Percentiles rank a stretch among this genome's conserved stretches.
These are phyloP conservation scores for Globisporangium nunn DNA, from an alignment of 352 stramenopile genomes.

Conservation along the genomic window DNA sequence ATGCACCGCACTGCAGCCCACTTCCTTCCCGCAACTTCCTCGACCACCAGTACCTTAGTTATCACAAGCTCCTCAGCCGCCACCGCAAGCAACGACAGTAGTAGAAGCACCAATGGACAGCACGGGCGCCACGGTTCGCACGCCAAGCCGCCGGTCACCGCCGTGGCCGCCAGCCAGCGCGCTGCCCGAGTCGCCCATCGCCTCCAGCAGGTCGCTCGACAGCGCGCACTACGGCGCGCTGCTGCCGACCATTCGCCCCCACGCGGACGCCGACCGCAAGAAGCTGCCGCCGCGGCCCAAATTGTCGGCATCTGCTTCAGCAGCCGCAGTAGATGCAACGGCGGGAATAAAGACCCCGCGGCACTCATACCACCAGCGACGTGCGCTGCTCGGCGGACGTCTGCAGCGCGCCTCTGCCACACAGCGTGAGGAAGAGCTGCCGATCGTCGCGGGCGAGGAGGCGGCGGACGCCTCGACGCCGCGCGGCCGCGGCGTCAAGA, in stretches of 20 bases:
- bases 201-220: constrained; percentile 27
- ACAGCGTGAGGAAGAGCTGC: constrained; percentile 9
- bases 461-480: background rate
- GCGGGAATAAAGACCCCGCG: constrained; percentile 35
- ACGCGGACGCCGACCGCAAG: background rate
- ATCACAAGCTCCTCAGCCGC: background rate
- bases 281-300: constrained; percentile 11
- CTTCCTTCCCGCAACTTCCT: background rate
- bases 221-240: constrained; percentile 16
- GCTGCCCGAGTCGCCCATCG: background rate
- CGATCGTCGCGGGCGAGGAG: background rate
- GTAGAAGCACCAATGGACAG: constrained; percentile 53
- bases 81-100: background rate
- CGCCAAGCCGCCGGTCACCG: constrained; percentile 40
- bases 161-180: constrained; percentile 11
- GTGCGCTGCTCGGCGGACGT: constrained; percentile 6
- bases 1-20: background rate
- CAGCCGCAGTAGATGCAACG: background rate
- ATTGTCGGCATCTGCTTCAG: background rate
- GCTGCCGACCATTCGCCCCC: constrained; percentile 12
- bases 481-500: constrained; percentile 34
- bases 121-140: constrained; percentile 68
- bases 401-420: constrained; percentile 3
- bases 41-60: background rate
- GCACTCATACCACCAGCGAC: constrained; percentile 42